A percentile compares a stretch with the other conserved stretches of the same genome.
Conservation (phyloP, 2,329 filamentous ascomycete genomes). For the Pleoardoris graminearum region DNA sequence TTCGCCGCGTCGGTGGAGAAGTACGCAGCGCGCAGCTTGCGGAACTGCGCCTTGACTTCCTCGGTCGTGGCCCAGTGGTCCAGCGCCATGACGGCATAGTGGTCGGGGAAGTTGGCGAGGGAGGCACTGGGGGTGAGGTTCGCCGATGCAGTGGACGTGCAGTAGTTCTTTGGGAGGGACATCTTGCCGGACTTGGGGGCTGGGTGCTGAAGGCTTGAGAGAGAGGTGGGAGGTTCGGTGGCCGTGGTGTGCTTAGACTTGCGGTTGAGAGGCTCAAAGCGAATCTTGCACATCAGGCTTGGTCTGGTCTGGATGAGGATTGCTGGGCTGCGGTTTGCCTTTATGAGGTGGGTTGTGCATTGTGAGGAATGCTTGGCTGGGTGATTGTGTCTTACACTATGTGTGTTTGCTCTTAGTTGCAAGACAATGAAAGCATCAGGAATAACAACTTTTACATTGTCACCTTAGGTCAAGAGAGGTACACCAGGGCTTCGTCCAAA, state of each 20-base stretch:
- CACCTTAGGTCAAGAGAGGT: neutral
- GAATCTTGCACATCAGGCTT: conserved; percentile 1
- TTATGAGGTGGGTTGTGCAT: neutral
- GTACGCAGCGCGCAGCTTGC: conserved; percentile 32
- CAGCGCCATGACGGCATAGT: conserved; percentile 37
- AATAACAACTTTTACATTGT: neutral
- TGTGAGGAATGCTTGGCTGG: neutral
- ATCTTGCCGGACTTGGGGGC: neutral
- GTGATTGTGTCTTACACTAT: neutral
- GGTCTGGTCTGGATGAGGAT: neutral
- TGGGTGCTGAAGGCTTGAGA: neutral
- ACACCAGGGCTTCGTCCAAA: too few species aligned
- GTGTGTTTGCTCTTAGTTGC: neutral
- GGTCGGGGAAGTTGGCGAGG: conserved; percentile 27
- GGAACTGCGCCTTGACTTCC: conserved; percentile 35
- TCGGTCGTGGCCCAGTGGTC: conserved; percentile 28
- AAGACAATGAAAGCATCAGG: neutral
- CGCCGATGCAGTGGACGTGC: neutral
- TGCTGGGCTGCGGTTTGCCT: neutral
- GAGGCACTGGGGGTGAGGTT: neutral
- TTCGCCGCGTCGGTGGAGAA: conserved; percentile 34
- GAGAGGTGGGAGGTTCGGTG: neutral
- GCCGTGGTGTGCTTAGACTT: neutral
- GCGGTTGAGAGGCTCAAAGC: neutral
- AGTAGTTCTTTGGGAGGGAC: neutral